Evolutionary conservation across 331 rosid genomes (phyloP), one percentile per base, ranked within the genome.

Genomic region (Prunus yedoensis): DNA sequence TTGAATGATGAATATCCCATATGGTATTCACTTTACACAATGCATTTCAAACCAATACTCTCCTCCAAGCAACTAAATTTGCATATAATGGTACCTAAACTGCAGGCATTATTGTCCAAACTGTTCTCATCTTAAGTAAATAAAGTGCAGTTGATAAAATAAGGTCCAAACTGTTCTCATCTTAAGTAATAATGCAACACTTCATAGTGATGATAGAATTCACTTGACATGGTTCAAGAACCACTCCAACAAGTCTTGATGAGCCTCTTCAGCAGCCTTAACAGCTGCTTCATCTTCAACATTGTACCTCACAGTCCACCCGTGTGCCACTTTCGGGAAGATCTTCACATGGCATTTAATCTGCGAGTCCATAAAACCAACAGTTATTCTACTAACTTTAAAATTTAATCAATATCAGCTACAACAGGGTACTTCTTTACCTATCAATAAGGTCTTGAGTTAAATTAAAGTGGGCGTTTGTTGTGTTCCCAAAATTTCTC

Each of bases 251-350:
- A 89, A 25, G 79, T 90, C 75, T 71, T 81, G 67, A 77, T 89
- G 94, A 21, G 93, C 89, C 77, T 90, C 90, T 27, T 87, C 87
- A 5, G 96, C 91, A 51, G 50, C 41, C 80, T 86, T 83, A 69
- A 85, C 82, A n/a, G 93, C 91, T 41, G 50, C 85, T 78, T 83
- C 74, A 47, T 89, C 94, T 68, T 79, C 87, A 16, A 10, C 43
- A 25, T 71, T 23, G 79, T 83, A 94, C 80, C 94, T 88, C 77
- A 83, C 81, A 58, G 87, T 76, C 97, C 98, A 93, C 61, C 98
- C 93, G 32, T 91, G 98, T 4, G 27, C 16, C 8, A 80, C 90
- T 71, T 83, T 80, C 4, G 93, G 91, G 64, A 85, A 93, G 68
- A 90, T 66, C 85, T 85, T 94, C 63, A 89, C 91, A 60, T 53